phyloP scores from a whole-genome alignment of 306 rosid species.

The Cicer bijugum region DNA sequence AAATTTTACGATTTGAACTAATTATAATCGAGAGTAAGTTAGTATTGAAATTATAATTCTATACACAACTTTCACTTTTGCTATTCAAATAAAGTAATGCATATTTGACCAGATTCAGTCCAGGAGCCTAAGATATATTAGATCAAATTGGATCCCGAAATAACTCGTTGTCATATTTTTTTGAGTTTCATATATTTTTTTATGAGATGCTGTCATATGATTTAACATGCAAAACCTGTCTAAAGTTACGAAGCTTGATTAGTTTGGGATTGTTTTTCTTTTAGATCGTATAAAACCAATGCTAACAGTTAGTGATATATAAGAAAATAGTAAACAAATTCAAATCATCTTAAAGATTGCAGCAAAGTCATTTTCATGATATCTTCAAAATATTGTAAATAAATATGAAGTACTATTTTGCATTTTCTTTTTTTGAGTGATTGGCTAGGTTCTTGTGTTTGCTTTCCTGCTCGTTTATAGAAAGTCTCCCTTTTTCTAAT shows the following conservation, averaged over 20 bases:
- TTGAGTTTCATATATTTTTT: not conserved
- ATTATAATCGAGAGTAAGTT: not conserved
- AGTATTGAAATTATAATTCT: not conserved
- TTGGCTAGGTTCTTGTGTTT: not conserved
- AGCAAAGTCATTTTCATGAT: not conserved
- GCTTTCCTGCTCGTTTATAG: conserved; percentile 1
- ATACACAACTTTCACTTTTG: not conserved
- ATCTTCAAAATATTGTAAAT: conserved; percentile 19
- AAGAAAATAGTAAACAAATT: not conserved
- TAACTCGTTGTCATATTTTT: not conserved
- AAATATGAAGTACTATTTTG: conserved; percentile 8
- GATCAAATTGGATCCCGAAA: not conserved
- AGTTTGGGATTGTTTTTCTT: conserved; percentile 8
- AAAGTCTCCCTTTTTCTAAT: conserved; percentile 8
- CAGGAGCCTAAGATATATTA: not conserved
- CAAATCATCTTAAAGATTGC: not conserved
- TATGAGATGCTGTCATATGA: not conserved
- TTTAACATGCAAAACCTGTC: not conserved
- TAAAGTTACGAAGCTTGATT: not conserved
- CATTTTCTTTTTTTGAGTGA: not conserved
- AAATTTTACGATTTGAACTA: not conserved
- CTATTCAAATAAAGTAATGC: not conserved
- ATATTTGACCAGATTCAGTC: not conserved
- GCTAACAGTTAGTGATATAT: not conserved
- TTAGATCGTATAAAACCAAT: not conserved